These are phyloP conservation scores for Podospora australis DNA, from an alignment of 495 filamentous ascomycete species.

Conservation along the genomic window DNA sequence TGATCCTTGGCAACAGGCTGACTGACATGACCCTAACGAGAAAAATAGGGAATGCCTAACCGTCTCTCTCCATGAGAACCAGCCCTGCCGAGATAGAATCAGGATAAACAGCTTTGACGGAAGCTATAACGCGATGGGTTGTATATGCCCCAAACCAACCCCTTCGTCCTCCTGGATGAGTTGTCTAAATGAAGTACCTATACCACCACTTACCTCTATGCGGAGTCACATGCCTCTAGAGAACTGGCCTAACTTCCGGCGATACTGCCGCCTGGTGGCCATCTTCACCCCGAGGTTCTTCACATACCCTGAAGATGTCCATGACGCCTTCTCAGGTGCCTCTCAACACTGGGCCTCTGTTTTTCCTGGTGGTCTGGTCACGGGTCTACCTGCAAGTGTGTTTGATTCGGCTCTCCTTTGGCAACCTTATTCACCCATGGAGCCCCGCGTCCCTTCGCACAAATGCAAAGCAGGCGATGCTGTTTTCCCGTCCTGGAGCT, in stretches of 20 bases:
- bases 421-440: conserved; percentile 9
- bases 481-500: conserved; percentile 19
- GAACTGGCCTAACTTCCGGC: conserved; percentile 16
- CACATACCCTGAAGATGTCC: conserved; percentile 8
- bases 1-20: background rate
- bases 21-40: too few species aligned
- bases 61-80: conserved; percentile 1
- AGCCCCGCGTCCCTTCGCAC: background rate
- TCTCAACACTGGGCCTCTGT: background rate
- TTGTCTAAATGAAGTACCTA: background rate
- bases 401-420: conserved; percentile 14
- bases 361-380: conserved; percentile 10
- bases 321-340: conserved; percentile 18
- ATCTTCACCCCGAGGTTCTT: conserved; percentile 8
- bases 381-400: conserved; percentile 11
- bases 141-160: too few species aligned
- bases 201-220: background rate
- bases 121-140: too few species aligned
- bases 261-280: conserved; percentile 9
- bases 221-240: too few species aligned
- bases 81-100: background rate
- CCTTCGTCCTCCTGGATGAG: too few species aligned
- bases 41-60: background rate
- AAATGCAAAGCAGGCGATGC: background rate
- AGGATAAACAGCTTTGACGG: too few species aligned